These are phyloP conservation scores for Hypoxylon perforatum DNA, from an alignment of 495 filamentous ascomycete genomes.

Conservation along the genomic window DNA sequence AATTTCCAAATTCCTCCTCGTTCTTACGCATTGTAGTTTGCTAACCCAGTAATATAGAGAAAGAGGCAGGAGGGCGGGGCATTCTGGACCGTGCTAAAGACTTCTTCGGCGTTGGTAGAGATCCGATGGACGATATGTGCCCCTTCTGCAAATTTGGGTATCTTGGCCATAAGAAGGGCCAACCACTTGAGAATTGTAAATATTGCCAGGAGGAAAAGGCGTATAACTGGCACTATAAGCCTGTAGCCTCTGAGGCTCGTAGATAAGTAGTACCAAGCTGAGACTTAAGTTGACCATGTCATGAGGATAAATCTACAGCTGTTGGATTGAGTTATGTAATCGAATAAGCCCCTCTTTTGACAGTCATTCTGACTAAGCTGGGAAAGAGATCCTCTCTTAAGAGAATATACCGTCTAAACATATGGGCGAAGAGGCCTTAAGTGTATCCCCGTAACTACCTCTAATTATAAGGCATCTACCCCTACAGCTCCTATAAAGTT, in stretches of 20 bases:
- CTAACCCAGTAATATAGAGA: background rate
- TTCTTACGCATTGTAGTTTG: no score
- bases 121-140: constrained; percentile 2
- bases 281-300: no score
- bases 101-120: background rate
- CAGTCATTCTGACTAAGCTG: no score
- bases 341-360: no score
- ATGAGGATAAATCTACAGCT: background rate
- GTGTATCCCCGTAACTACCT: no score
- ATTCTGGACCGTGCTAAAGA: background rate
- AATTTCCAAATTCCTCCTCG: background rate
- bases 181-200: background rate
- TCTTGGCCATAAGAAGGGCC: background rate
- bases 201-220: constrained; percentile 4
- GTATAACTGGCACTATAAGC: constrained; percentile 3
- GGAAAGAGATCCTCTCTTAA: no score
- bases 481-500: no score
- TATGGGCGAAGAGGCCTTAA: no score
- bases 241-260: background rate
- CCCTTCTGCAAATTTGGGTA: background rate
- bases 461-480: no score
- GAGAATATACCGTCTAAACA: no score
- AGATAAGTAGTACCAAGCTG: no score
- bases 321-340: no score
- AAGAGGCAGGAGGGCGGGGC: background rate